Evolutionary conservation across 345 rosid genomes (phyloP).

Genomic region (Populus tremula): DNA sequence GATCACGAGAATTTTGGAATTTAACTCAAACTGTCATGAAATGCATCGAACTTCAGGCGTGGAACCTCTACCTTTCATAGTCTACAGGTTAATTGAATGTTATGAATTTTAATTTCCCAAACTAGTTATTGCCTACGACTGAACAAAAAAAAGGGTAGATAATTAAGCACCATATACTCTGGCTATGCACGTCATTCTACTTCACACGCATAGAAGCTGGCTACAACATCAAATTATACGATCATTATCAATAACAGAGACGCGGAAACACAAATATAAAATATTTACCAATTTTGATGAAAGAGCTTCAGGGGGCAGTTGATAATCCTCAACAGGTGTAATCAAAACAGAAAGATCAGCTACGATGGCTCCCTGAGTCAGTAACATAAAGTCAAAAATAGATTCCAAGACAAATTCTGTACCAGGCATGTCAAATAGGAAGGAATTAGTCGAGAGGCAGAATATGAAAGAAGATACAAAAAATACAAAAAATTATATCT

Average conservation of each 20-base stretch:
- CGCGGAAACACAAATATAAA: not conserved
- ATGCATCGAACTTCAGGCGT: no score
- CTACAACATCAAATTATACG: no score
- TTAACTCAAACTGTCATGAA: no score
- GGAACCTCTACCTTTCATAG: no score
- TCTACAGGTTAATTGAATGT: no score
- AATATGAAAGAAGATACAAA: no score
- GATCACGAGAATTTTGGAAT: no score
- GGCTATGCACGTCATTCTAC: no score
- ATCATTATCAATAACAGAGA: not conserved
- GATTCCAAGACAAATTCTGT: not conserved
- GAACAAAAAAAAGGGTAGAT: not conserved
- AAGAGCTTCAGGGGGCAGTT: conserved; percentile 39
- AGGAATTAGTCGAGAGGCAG: no score
- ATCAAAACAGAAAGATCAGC: conserved; percentile 36
- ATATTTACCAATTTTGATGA: conserved; percentile 23
- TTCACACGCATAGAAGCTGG: no score
- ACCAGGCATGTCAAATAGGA: no score
- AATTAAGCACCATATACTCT: not conserved
- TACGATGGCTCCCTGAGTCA: conserved; percentile 35
- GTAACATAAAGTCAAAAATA: not conserved
- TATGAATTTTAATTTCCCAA: not conserved
- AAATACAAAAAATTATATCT: no score
- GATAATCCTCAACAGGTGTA: conserved; percentile 38
- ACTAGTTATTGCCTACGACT: not conserved